Conservation (phyloP, 2,329 filamentous ascomycete species). For the Ophiostoma sp. region DNA sequence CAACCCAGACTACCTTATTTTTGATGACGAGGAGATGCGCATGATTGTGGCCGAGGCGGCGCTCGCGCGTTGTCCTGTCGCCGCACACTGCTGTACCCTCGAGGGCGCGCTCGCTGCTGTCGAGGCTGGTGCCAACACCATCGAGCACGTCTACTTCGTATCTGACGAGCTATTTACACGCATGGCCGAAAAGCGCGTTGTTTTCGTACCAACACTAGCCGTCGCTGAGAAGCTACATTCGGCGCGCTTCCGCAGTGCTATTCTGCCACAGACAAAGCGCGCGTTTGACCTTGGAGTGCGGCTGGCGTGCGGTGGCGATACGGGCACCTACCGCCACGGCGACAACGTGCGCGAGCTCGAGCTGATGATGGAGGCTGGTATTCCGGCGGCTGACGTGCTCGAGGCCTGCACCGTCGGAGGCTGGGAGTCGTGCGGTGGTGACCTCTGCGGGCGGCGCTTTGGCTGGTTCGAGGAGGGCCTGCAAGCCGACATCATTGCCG, state of each 20-base stretch:
- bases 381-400: neutral
- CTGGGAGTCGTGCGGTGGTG: neutral
- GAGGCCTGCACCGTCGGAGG: neutral
- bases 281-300: slow-evolving; percentile 45
- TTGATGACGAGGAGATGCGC: slow-evolving; percentile 46
- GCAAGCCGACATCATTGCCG: neutral
- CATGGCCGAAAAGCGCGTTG: neutral
- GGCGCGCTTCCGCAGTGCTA: slow-evolving; percentile 28
- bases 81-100: slow-evolving; percentile 33
- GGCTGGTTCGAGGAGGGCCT: neutral
- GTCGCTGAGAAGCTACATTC: slow-evolving; percentile 37
- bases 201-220: slow-evolving; percentile 45
- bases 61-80: slow-evolving; percentile 30
- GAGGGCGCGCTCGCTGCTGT: slow-evolving; percentile 32
- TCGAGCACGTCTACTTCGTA: slow-evolving; percentile 40
- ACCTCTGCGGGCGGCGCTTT: neutral
- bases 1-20: slow-evolving; percentile 42
- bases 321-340: slow-evolving; percentile 34
- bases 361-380: neutral
- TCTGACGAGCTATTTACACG: neutral
- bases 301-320: slow-evolving; percentile 50
- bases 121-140: slow-evolving; percentile 41
- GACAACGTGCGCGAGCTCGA: neutral
- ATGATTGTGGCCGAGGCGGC: slow-evolving; percentile 45
- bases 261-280: slow-evolving; percentile 39